Percentiles rank a stretch among this genome's conserved stretches.
These are phyloP conservation scores for Rheum nobile DNA, from an alignment of 148 eudicot genomes.

Conservation along the genomic window DNA sequence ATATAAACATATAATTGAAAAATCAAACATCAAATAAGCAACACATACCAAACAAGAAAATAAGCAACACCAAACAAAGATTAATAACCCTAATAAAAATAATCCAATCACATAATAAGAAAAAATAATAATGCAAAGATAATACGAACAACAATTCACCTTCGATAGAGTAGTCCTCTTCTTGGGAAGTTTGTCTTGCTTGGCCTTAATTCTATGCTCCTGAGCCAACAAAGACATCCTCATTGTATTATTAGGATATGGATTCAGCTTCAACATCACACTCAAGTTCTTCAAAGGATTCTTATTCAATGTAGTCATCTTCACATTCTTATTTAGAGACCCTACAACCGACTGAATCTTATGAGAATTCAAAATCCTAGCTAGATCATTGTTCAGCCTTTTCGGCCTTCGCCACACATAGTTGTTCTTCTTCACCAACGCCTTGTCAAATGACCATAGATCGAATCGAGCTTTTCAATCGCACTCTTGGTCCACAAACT, in stretches of 20 bases:
- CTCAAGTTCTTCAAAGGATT: constrained; percentile 80
- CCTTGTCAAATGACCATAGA: constrained; percentile 74
- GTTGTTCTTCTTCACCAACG: constrained; percentile 60
- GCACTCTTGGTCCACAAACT: constrained; percentile 85
- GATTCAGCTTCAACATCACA: constrained; percentile 70
- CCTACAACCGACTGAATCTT: constrained; percentile 76
- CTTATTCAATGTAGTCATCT: constrained; percentile 77
- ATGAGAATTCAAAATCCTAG: constrained; percentile 78
- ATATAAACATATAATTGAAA: background rate
- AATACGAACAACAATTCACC: constrained; percentile 35
- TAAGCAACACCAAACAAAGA: no score
- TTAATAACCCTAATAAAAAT: no score
- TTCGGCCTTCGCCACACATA: constrained; percentile 60
- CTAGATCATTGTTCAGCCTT: constrained; percentile 70
- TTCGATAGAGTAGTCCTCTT: constrained; percentile 59
- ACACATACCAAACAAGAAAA: no score
- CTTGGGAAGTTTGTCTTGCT: constrained; percentile 59
- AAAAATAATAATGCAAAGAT: no score
- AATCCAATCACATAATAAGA: no score
- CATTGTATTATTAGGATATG: constrained; percentile 71
- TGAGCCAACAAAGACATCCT: constrained; percentile 77
- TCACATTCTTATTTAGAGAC: constrained; percentile 62
- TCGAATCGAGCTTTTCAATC: constrained; percentile 63
- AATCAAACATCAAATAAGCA: constrained; percentile 19
- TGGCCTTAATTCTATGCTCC: constrained; percentile 51